Evolutionary conservation across 1,284 basidiomycete genomes (phyloP).

Genomic region (Cryptococcus depauperatus): DNA sequence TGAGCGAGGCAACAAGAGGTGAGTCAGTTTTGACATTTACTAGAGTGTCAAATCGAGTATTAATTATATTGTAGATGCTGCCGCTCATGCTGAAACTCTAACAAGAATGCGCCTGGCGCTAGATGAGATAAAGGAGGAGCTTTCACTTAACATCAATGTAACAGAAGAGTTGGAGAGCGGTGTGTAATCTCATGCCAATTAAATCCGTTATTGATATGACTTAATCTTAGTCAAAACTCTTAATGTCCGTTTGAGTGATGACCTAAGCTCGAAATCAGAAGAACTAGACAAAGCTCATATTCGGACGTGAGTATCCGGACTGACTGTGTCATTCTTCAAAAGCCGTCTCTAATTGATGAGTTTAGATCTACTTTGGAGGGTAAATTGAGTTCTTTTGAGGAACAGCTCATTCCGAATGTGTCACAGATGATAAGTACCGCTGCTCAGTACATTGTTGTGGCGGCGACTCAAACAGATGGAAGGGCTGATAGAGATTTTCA

Average conservation of each 20-base stretch:
- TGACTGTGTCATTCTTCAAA: neutral
- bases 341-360: neutral
- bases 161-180: slow-evolving; percentile 1
- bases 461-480: no score
- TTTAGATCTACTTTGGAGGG: neutral
- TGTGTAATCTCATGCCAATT: neutral
- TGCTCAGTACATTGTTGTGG: neutral
- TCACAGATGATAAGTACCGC: neutral
- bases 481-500: neutral
- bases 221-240: neutral
- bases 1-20: slow-evolving; percentile 1
- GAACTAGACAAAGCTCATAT: neutral
- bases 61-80: neutral
- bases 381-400: neutral
- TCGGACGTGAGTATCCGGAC: neutral
- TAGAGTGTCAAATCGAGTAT: neutral
- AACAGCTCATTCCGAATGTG: neutral
- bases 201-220: neutral
- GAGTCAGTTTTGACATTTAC: neutral
- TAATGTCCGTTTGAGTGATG: neutral
- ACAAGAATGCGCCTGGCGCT: neutral
- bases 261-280: neutral
- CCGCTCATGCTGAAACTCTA: neutral
- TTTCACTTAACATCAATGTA: neutral
- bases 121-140: slow-evolving; percentile 1